Evolutionary conservation across 139 green algal genomes (phyloP).

Genomic region (Chlamydomonas eustigma): DNA sequence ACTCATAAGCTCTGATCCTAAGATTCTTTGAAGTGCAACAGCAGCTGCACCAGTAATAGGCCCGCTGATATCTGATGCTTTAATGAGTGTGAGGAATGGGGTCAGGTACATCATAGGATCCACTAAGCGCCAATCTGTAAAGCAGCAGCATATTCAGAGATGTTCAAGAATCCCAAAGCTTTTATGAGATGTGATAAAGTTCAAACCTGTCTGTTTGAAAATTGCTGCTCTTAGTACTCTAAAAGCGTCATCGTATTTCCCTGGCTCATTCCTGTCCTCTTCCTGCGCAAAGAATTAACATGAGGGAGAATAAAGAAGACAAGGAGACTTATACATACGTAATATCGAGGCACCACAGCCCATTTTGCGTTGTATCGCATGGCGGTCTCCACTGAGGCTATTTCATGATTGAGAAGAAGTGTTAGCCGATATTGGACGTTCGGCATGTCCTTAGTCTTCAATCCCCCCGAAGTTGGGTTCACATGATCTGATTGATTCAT

Average conservation of each 20-base stretch:
- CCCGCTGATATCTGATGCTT: conserved; percentile 82
- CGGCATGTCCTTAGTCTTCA: neutral
- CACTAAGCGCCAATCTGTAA: conserved; percentile 67
- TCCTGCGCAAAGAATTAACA: conserved; percentile 44
- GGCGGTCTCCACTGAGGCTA: conserved; percentile 68
- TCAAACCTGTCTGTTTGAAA: conserved; percentile 60
- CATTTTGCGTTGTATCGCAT: conserved; percentile 80
- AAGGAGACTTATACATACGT: conserved; percentile 34
- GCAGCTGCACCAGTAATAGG: conserved; percentile 87
- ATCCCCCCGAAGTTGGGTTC: no score
- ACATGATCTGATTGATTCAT: conserved; percentile 4
- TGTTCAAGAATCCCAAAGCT: no score
- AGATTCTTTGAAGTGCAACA: conserved; percentile 69
- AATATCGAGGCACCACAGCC: conserved; percentile 60
- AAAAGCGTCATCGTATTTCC: conserved; percentile 79
- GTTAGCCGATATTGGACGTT: conserved; percentile 20
- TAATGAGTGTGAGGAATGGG: conserved; percentile 89
- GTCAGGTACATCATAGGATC: conserved; percentile 78
- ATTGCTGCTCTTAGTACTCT: conserved; percentile 69
- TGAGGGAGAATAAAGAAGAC: neutral
- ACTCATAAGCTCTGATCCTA: conserved; percentile 69
- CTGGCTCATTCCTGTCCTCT: conserved; percentile 77
- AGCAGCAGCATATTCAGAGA: neutral
- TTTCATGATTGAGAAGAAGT: conserved; percentile 76
- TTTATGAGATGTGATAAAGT: no score